These are phyloP conservation scores for Geranomyces michiganensis DNA, from an alignment of 192 early-diverging fungal species.

Conservation along the genomic window DNA sequence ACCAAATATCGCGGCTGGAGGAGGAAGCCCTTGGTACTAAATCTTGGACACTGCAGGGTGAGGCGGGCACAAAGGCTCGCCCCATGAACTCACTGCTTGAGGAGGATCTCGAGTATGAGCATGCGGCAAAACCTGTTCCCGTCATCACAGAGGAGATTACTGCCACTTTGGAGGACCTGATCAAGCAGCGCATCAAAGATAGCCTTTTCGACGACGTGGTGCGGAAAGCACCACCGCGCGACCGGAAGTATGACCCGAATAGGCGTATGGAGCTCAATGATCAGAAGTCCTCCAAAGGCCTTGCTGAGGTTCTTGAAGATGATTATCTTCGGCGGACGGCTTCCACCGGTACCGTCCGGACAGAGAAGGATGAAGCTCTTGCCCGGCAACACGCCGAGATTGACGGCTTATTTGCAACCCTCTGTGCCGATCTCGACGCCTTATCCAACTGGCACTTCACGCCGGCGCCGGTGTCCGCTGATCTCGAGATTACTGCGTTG, in stretches of 20 bases:
- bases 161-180: slow-evolving; percentile 86
- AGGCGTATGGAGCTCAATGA: slow-evolving; percentile 79
- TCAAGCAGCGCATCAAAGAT: slow-evolving; percentile 89
- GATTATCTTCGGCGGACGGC: slow-evolving; percentile 74
- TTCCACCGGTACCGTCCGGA: slow-evolving; percentile 29
- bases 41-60: slow-evolving; percentile 91
- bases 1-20: slow-evolving; percentile 83
- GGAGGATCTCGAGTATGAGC: slow-evolving; percentile 91
- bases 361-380: slow-evolving; percentile 78
- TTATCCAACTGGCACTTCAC: slow-evolving; percentile 94
- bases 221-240: slow-evolving; percentile 69
- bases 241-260: slow-evolving; percentile 69
- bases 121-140: slow-evolving; percentile 89
- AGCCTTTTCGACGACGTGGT: slow-evolving; percentile 92
- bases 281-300: slow-evolving; percentile 81
- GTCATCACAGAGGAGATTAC: slow-evolving; percentile 92
- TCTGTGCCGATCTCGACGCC: slow-evolving; percentile 87
- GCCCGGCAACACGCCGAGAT: slow-evolving; percentile 82
- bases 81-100: slow-evolving; percentile 93
- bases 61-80: slow-evolving; percentile 75
- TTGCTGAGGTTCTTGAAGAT: slow-evolving; percentile 90
- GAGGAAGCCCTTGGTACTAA: slow-evolving; percentile 78
- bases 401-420: slow-evolving; percentile 69
- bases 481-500: slow-evolving; percentile 68
- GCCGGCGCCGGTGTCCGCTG: slow-evolving; percentile 67